These are phyloP conservation scores for Arthroderma sp. DNA, from an alignment of 2,329 filamentous ascomycete species.

Conservation along the genomic window DNA sequence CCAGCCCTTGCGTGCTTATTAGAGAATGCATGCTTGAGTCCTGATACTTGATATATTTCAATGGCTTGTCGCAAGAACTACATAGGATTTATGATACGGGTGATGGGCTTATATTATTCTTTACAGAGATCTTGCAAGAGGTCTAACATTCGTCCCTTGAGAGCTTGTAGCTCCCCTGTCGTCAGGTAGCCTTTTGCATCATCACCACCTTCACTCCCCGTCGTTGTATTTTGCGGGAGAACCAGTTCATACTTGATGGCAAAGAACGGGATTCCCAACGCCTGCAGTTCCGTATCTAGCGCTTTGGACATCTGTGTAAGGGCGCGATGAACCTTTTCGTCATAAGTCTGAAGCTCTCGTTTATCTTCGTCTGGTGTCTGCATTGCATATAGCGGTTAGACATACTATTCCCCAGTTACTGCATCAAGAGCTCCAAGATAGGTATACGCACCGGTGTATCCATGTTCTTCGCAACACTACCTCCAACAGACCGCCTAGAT, in stretches of 20 bases:
- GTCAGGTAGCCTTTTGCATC: slow-evolving; percentile 20
- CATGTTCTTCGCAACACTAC: slow-evolving; percentile 22
- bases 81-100: background rate
- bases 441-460: slow-evolving; percentile 18
- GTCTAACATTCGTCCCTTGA: slow-evolving; percentile 38
- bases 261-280: slow-evolving; percentile 49
- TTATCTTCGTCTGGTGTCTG: slow-evolving; percentile 37
- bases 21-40: background rate
- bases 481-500: slow-evolving; percentile 34
- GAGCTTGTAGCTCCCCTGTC: slow-evolving; percentile 28
- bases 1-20: background rate
- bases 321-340: slow-evolving; percentile 50
- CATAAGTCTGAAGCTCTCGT: slow-evolving; percentile 45
- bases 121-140: slow-evolving; percentile 39
- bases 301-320: slow-evolving; percentile 46
- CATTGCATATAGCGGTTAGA: background rate
- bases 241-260: slow-evolving; percentile 36
- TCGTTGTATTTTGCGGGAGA: slow-evolving; percentile 7
- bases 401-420: background rate
- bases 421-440: background rate
- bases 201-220: background rate
- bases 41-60: background rate
- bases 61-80: background rate
- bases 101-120: slow-evolving; percentile 12
- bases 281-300: slow-evolving; percentile 43